Percentiles rank a stretch among this genome's conserved stretches.
phyloP scores from a whole-genome alignment of 345 rosid genomes.

The Populus nigra region DNA sequence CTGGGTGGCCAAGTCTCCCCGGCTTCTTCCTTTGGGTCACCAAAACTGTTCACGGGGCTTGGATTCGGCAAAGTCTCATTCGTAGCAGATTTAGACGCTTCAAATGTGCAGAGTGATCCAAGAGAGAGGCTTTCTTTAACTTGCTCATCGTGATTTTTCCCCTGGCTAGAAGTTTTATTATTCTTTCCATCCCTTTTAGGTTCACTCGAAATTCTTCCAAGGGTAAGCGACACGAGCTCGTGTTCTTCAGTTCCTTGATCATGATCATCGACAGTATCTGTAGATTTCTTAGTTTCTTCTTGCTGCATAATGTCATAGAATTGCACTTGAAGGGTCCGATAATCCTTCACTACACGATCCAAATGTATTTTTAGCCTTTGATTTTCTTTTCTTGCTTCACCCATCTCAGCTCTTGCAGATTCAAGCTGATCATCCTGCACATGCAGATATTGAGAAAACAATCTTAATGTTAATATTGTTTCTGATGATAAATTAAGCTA shows the following conservation, averaged over 20 bases:
- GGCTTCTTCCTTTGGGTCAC: constrained; percentile 45
- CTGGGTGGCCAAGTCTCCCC: constrained; percentile 36
- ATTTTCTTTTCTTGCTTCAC: constrained; percentile 71
- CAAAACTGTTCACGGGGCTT: constrained; percentile 36
- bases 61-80: constrained; percentile 27
- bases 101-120: constrained; percentile 58
- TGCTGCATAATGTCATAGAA: constrained; percentile 42
- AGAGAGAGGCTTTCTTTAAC: constrained; percentile 35
- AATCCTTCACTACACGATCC: constrained; percentile 55
- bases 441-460: not conserved
- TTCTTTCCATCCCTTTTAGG: constrained; percentile 32
- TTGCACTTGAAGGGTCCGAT: constrained; percentile 54
- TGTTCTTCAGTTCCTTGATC: constrained; percentile 35
- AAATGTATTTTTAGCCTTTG: constrained; percentile 58
- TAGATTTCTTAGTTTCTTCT: constrained; percentile 28
- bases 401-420: constrained; percentile 67
- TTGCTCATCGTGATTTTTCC: constrained; percentile 24
- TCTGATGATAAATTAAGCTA: not conserved
- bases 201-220: constrained; percentile 52
- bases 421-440: constrained; percentile 51
- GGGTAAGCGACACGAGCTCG: constrained; percentile 68
- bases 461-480: not conserved
- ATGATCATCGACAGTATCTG: not conserved
- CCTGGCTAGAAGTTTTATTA: constrained; percentile 27
- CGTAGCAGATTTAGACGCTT: constrained; percentile 14